Percentiles rank a stretch among this genome's conserved stretches.
Evolutionary conservation across 352 stramenopile species (phyloP).

Genomic region (Globisporangium polare): DNA sequence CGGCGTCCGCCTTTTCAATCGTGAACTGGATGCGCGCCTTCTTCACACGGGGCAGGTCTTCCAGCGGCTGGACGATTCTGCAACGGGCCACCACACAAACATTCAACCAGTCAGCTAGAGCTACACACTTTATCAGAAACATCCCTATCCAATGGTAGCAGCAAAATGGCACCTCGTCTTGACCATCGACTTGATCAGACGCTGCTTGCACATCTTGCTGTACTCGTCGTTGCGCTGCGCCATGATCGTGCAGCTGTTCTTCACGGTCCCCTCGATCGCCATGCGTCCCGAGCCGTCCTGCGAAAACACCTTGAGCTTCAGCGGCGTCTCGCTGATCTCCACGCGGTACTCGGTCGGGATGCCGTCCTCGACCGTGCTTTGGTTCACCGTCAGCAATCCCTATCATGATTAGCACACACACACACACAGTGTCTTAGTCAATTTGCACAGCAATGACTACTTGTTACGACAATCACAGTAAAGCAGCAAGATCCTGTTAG

Average conservation of each 20-base stretch:
- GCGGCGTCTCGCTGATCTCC: slow-evolving; percentile 68
- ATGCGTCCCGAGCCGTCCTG: slow-evolving; percentile 82
- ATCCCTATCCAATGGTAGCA: neutral
- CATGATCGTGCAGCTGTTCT: slow-evolving; percentile 85
- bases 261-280: slow-evolving; percentile 84
- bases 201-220: slow-evolving; percentile 81
- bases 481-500: too few relatives aligned
- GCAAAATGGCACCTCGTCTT: slow-evolving; percentile 45
- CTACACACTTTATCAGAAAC: neutral
- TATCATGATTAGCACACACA: slow-evolving; percentile 19
- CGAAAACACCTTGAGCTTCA: slow-evolving; percentile 85
- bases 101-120: neutral
- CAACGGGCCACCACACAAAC: neutral
- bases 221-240: slow-evolving; percentile 82
- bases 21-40: slow-evolving; percentile 80
- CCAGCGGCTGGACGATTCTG: slow-evolving; percentile 72
- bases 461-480: neutral
- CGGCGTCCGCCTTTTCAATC: slow-evolving; percentile 69
- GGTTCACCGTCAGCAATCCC: slow-evolving; percentile 77
- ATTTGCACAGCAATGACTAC: neutral
- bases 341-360: slow-evolving; percentile 82
- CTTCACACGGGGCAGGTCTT: slow-evolving; percentile 74
- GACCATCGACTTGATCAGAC: slow-evolving; percentile 85
- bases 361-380: slow-evolving; percentile 63
- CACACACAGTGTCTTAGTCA: neutral